Conservation (phyloP, 1,284 basidiomycete species). For the Ceratobasidium sp. region DNA sequence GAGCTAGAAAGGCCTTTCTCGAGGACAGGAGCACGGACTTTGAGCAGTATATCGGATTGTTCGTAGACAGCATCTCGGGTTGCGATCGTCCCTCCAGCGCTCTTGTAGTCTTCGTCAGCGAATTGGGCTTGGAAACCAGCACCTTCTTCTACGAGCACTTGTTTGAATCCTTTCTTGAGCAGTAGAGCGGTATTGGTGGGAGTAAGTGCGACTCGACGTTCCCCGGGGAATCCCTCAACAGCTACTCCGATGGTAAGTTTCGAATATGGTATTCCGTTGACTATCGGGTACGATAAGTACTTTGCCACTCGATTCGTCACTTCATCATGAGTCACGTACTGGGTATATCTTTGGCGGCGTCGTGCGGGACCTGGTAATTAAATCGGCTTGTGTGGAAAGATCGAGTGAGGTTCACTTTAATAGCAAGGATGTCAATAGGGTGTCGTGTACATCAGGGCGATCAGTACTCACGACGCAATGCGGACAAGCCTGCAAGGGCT, state of each 20-base stretch:
- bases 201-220: constrained; percentile 83
- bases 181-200: constrained; percentile 80
- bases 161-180: constrained; percentile 83
- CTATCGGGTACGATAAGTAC: constrained; percentile 17
- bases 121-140: constrained; percentile 82
- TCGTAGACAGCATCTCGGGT: constrained; percentile 73
- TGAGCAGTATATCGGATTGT: constrained; percentile 80
- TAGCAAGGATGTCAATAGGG: background rate
- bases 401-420: constrained; percentile 15
- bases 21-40: constrained; percentile 80
- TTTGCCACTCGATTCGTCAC: background rate
- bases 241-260: constrained; percentile 83
- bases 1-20: constrained; percentile 43
- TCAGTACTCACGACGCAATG: constrained; percentile 27
- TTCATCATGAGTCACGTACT: background rate
- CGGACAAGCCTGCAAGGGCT: constrained; percentile 19
- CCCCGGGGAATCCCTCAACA: constrained; percentile 76
- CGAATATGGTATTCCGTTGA: constrained; percentile 73
- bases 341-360: constrained; percentile 43
- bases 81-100: constrained; percentile 82
- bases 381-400: constrained; percentile 35
- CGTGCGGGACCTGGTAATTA: constrained; percentile 29
- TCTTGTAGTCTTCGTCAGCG: constrained; percentile 79
- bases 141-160: constrained; percentile 77
- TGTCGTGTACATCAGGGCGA: constrained; percentile 37